Conservation (phyloP, 2,329 filamentous ascomycete species). For the Cucurbitaria berberidis region DNA sequence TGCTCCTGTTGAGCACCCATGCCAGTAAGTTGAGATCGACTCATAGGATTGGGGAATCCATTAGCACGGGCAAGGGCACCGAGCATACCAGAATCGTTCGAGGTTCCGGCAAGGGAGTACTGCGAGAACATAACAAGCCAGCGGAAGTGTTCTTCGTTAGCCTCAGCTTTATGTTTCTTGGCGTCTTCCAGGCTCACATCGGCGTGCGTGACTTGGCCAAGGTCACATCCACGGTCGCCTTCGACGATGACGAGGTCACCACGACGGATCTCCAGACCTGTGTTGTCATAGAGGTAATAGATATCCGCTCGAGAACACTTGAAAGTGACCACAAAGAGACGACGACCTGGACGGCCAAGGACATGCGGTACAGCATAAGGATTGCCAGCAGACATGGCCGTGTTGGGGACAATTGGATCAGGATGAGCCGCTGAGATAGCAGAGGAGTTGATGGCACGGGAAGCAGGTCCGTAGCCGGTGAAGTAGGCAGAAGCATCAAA, state of each 20-base stretch:
- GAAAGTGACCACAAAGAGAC: conserved; percentile 88
- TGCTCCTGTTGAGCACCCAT: conserved; percentile 45
- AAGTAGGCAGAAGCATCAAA: conserved; percentile 53
- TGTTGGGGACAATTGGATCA: conserved; percentile 35
- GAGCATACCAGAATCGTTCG: conserved; percentile 59
- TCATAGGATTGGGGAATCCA: conserved; percentile 36
- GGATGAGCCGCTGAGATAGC: conserved; percentile 46
- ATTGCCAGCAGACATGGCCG: conserved; percentile 31
- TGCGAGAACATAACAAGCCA: conserved; percentile 99
- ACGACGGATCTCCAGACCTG: conserved; percentile 84
- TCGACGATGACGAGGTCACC: conserved; percentile 97
- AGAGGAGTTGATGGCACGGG: conserved; percentile 45
- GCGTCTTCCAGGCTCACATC: conserved; percentile 88
- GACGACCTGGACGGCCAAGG: conserved; percentile 39
- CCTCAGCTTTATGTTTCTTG: conserved; percentile 87
- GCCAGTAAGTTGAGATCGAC: conserved; percentile 62
- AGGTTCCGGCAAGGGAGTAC: conserved; percentile 41
- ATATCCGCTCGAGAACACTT: conserved; percentile 95
- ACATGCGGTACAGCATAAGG: conserved; percentile 43
- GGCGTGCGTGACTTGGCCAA: conserved; percentile 88
- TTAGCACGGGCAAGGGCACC: conserved; percentile 44
- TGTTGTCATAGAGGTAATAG: conserved; percentile 96
- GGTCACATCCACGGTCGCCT: conserved; percentile 92
- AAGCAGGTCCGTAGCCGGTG: conserved; percentile 43
- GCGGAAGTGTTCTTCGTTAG: conserved; percentile 93